These are phyloP conservation scores for Cymbidium sinense DNA, from an alignment of 106 monocot genomes.

Conservation along the genomic window DNA sequence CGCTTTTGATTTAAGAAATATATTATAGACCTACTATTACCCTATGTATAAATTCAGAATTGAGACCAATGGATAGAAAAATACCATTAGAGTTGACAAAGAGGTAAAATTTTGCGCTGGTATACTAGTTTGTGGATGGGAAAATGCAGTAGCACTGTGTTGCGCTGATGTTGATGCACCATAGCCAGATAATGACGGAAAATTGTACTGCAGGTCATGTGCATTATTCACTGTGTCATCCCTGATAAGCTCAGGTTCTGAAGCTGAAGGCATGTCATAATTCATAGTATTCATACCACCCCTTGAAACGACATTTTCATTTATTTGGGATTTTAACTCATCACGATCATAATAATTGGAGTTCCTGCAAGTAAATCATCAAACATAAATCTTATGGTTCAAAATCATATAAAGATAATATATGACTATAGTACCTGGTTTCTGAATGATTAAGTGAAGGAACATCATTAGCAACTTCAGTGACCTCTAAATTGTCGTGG, in stretches of 20 bases:
- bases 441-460: slow-evolving; percentile 40
- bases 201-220: slow-evolving; percentile 35
- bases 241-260: slow-evolving; percentile 48
- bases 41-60: background rate
- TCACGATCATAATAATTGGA: slow-evolving; percentile 52
- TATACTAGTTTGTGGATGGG: slow-evolving; percentile 33
- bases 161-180: slow-evolving; percentile 40
- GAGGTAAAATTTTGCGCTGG: slow-evolving; percentile 59
- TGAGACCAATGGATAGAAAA: background rate
- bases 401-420: background rate
- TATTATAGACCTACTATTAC: background rate
- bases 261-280: slow-evolving; percentile 45
- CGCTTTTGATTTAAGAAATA: background rate
- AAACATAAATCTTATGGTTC: slow-evolving; percentile 1
- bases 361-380: slow-evolving; percentile 36
- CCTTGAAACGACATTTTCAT: slow-evolving; percentile 31
- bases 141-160: slow-evolving; percentile 31
- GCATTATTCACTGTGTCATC: slow-evolving; percentile 39
- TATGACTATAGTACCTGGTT: slow-evolving; percentile 35
- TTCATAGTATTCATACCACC: slow-evolving; percentile 22
- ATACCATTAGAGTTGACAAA: slow-evolving; percentile 75
- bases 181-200: slow-evolving; percentile 61
- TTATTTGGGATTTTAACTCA: slow-evolving; percentile 26
- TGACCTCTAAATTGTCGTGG: slow-evolving; percentile 35
- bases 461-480: slow-evolving; percentile 34